Conservation (phyloP, 768 basidiomycete species). For the Boletus fagicola region DNA sequence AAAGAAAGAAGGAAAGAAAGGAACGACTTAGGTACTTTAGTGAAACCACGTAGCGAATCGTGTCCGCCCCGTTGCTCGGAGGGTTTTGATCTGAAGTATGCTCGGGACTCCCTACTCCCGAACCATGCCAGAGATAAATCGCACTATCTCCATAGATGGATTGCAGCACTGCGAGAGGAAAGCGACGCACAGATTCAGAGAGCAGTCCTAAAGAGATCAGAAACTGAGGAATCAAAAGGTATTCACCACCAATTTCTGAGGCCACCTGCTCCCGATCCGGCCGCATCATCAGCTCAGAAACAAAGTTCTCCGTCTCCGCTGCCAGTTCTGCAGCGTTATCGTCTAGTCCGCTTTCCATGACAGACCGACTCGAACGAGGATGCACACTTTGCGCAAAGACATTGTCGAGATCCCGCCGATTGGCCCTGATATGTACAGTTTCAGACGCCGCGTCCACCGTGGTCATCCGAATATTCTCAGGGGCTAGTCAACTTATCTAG, state of each 20-base stretch:
- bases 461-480: not conserved
- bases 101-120: slow-evolving; percentile 20
- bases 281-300: slow-evolving; percentile 31
- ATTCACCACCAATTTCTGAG: slow-evolving; percentile 46
- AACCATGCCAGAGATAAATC: slow-evolving; percentile 56
- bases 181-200: slow-evolving; percentile 6
- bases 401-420: not conserved
- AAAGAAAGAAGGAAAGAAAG: not conserved
- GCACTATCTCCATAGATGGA: slow-evolving; percentile 78
- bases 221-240: not conserved
- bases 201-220: not conserved
- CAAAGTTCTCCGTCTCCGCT: slow-evolving; percentile 24
- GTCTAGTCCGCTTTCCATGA: slow-evolving; percentile 19
- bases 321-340: slow-evolving; percentile 12
- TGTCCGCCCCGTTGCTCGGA: slow-evolving; percentile 29
- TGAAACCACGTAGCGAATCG: slow-evolving; percentile 62
- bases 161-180: slow-evolving; percentile 51
- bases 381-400: slow-evolving; percentile 4
- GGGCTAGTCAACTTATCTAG: not conserved
- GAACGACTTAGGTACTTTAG: slow-evolving; percentile 51
- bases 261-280: slow-evolving; percentile 44
- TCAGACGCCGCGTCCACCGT: slow-evolving; percentile 6
- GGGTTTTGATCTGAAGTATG: slow-evolving; percentile 1
- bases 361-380: not conserved
- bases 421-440: not conserved